Evolutionary conservation across 2,329 filamentous ascomycete species (phyloP).

Genomic region (Botryosphaeria dothidea): DNA sequence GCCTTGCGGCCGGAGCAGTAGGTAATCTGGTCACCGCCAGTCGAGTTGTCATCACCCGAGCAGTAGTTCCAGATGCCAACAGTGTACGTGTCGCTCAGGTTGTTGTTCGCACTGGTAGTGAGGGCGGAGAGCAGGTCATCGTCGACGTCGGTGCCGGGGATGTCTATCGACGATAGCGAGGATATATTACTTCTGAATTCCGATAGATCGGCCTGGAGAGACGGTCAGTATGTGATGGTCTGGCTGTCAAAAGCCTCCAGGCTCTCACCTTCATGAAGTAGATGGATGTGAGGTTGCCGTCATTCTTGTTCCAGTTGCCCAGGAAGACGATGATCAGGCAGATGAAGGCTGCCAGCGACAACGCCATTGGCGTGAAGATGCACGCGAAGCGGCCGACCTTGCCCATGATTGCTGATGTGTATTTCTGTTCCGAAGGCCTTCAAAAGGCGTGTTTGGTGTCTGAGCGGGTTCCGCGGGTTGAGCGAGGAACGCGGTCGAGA

Average conservation of each 20-base stretch:
- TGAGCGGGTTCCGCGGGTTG: too few species aligned
- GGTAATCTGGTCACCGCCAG: slow-evolving; percentile 46
- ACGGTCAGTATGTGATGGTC: slow-evolving; percentile 30
- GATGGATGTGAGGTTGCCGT: slow-evolving; percentile 48
- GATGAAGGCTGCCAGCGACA: slow-evolving; percentile 76
- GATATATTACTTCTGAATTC: slow-evolving; percentile 50
- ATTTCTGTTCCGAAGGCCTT: background rate
- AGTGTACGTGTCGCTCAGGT: slow-evolving; percentile 75
- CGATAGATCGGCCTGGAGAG: slow-evolving; percentile 43
- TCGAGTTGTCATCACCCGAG: slow-evolving; percentile 57
- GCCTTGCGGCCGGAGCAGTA: slow-evolving; percentile 71
- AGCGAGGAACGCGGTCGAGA: background rate
- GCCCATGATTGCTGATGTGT: slow-evolving; percentile 53
- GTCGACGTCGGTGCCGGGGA: slow-evolving; percentile 28
- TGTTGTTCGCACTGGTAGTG: slow-evolving; percentile 35
- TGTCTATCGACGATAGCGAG: slow-evolving; percentile 30
- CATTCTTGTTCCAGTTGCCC: slow-evolving; percentile 56
- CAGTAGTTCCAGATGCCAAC: slow-evolving; percentile 90
- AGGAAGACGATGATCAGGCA: slow-evolving; percentile 62
- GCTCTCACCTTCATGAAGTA: slow-evolving; percentile 60
- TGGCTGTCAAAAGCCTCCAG: background rate
- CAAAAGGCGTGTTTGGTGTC: background rate
- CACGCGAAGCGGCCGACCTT: slow-evolving; percentile 79
- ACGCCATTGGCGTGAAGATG: slow-evolving; percentile 81
- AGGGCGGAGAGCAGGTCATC: slow-evolving; percentile 44